These are phyloP conservation scores for Boletus sensibilis DNA, from an alignment of 768 basidiomycete genomes.

Conservation along the genomic window DNA sequence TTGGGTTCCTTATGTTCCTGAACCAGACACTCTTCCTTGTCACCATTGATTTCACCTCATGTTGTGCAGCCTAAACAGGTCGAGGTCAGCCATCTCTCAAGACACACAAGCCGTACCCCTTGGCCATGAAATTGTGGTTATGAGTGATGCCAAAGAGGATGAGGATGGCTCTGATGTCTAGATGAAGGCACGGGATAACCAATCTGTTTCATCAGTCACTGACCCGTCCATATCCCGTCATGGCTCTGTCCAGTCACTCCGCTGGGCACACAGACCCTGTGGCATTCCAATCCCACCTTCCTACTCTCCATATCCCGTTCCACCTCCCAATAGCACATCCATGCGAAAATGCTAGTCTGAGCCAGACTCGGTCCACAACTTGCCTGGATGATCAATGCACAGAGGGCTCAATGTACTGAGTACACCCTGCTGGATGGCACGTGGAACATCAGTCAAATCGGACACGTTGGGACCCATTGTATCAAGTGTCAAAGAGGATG, in stretches of 20 bases:
- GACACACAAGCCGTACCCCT: slow-evolving; percentile 48
- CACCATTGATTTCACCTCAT: slow-evolving; percentile 13
- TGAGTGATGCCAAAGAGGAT: slow-evolving; percentile 72
- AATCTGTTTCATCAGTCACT: neutral
- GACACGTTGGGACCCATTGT: slow-evolving; percentile 23
- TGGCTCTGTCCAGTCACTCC: slow-evolving; percentile 29
- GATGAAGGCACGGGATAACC: slow-evolving; percentile 57
- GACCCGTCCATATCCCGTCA: slow-evolving; percentile 27
- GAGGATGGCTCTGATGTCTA: slow-evolving; percentile 73
- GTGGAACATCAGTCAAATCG: slow-evolving; percentile 39
- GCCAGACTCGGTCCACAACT: slow-evolving; percentile 16
- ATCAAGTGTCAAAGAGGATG: slow-evolving; percentile 44
- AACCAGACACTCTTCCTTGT: slow-evolving; percentile 26
- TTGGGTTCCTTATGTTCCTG: slow-evolving; percentile 47
- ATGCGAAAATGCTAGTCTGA: slow-evolving; percentile 38
- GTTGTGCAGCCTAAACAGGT: slow-evolving; percentile 28
- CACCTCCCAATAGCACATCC: slow-evolving; percentile 32
- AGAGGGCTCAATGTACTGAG: slow-evolving; percentile 13
- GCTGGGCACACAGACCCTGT: slow-evolving; percentile 20
- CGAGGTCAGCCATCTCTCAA: slow-evolving; percentile 39
- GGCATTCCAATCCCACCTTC: slow-evolving; percentile 31
- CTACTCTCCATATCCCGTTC: slow-evolving; percentile 26
- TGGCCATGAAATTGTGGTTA: slow-evolving; percentile 73
- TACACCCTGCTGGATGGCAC: slow-evolving; percentile 16
- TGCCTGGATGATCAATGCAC: slow-evolving; percentile 22